Evolutionary conservation across 2,329 filamentous ascomycete species (phyloP), one percentile per base, ranked within the genome.

Genomic region (Chaetomiaceae sp.): DNA sequence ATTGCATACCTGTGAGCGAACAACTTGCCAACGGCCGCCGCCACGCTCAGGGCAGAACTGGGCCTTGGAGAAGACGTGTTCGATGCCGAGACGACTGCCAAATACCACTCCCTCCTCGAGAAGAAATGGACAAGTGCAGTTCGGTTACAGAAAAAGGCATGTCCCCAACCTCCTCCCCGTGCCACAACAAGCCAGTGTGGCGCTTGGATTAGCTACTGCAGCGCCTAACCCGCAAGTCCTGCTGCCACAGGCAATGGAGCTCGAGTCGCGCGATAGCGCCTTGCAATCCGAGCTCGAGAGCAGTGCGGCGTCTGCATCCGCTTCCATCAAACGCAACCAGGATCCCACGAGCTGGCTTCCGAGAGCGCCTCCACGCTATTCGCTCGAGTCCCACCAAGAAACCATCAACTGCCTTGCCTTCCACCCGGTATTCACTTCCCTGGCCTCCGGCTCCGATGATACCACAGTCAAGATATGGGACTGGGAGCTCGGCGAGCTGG

Each of bases 81-180:
- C 64, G 89, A 95, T 67, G 77, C 88, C 58, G 81, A 81, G 25
- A 95, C 89, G 20, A 80, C 86, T 48, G 95, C 95, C 76, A 96
- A 95, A 73, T 97, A 96, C 73, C 90, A 96, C 72, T 88, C 88
- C 1, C 73, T 97, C 33, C 74, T 97, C 60, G 92, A 96, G 79
- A 96, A 96, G 81, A 97, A 97, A 77, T 97, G 92, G 92, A 96
- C 91, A n/a, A 92, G 89, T 64, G 87, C 96, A 25, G 90, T 96
- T 65, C 82, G 92, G 54, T 72, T 97, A 69, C 91, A 97, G 73
- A 96, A 95, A 72, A 97, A 96, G 87, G 89, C 87, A 23, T 11
- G 51, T 37, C 46, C 46, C n/a, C n/a, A n/a, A n/a, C n/a, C n/a
- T n/a, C n/a, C n/a, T n/a, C n/a, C n/a, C n/a, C n/a, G n/a, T n/a